These are phyloP conservation scores for Glaciozyma martinii DNA, from an alignment of 768 basidiomycete genomes.

Conservation along the genomic window DNA sequence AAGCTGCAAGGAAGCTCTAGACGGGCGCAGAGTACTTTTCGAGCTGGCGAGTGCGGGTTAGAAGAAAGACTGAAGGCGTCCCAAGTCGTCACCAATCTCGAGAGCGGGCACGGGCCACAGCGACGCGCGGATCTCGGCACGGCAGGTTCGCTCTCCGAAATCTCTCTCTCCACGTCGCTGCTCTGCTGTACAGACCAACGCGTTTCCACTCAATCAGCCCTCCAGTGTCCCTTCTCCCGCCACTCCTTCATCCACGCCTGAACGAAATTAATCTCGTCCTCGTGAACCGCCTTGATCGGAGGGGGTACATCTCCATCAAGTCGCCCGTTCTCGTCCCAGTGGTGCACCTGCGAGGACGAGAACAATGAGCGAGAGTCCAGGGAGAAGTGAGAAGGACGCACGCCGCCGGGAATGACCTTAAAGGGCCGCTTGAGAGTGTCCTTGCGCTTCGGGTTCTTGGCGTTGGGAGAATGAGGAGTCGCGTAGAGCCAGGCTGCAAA, in stretches of 20 bases:
- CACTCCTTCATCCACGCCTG: slow-evolving; percentile 57
- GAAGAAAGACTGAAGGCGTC: too few species aligned
- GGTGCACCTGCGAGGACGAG: slow-evolving; percentile 58
- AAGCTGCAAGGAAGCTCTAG: too few species aligned
- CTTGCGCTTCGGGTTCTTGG: slow-evolving; percentile 46
- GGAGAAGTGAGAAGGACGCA: background rate
- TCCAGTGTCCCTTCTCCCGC: slow-evolving; percentile 31
- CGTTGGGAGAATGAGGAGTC: slow-evolving; percentile 39
- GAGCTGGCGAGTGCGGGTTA: too few species aligned
- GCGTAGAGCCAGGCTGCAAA: slow-evolving; percentile 30
- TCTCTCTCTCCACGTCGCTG: too few species aligned
- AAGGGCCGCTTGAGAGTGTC: slow-evolving; percentile 71
- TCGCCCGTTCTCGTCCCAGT: slow-evolving; percentile 65
- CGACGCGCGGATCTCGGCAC: too few species aligned
- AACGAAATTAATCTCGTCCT: slow-evolving; percentile 71
- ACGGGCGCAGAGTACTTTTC: too few species aligned
- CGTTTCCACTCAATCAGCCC: background rate
- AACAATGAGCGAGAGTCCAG: slow-evolving; percentile 2
- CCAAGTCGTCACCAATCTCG: too few species aligned
- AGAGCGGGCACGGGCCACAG: too few species aligned
- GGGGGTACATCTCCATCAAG: slow-evolving; percentile 56
- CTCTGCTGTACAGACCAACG: too few species aligned
- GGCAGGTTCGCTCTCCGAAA: too few species aligned
- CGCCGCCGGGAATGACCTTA: slow-evolving; percentile 64
- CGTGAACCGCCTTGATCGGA: slow-evolving; percentile 70